Evolutionary conservation across 371 early-diverging fungal species (phyloP).

Genomic region (Mortierella polycephala): DNA sequence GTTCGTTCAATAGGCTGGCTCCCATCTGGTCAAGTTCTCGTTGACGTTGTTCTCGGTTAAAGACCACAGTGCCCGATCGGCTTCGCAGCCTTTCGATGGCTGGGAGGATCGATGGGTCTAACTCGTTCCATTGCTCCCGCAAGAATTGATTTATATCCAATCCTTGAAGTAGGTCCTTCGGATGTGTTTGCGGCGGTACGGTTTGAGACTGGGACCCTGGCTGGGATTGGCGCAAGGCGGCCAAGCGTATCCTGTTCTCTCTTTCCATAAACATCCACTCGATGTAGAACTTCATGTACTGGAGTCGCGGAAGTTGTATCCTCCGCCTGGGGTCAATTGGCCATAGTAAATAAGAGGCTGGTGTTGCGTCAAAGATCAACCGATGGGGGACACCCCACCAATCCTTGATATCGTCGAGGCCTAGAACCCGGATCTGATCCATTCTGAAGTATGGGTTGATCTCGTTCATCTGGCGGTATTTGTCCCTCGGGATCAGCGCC

Average conservation of each 20-base stretch:
- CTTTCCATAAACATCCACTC: conserved; percentile 41
- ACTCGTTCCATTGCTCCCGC: conserved; percentile 16
- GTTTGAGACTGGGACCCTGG: background rate
- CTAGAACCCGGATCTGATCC: background rate
- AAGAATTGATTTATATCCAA: background rate
- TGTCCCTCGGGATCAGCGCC: conserved; percentile 3
- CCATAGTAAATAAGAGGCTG: conserved; percentile 31
- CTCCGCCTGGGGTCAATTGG: conserved; percentile 33
- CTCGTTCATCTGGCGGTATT: conserved; percentile 7
- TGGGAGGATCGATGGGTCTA: conserved; percentile 29
- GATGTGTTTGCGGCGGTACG: too few relatives aligned
- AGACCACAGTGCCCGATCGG: conserved; percentile 26
- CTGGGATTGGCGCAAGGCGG: background rate
- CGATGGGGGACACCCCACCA: conserved; percentile 29
- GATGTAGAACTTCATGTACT: conserved; percentile 26
- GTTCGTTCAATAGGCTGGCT: conserved; percentile 10
- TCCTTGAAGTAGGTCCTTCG: background rate
- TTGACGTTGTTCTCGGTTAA: conserved; percentile 29
- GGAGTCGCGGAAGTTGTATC: conserved; percentile 23
- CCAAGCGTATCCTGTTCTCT: conserved; percentile 21
- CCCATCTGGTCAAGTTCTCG: conserved; percentile 30
- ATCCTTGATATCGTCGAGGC: conserved; percentile 2
- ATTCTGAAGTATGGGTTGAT: background rate
- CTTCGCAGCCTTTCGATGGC: conserved; percentile 22
- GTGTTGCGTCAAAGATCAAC: conserved; percentile 2